Evolutionary conservation across 73 alveolate species (phyloP).

Genomic region (Stentor coeruleus): DNA sequence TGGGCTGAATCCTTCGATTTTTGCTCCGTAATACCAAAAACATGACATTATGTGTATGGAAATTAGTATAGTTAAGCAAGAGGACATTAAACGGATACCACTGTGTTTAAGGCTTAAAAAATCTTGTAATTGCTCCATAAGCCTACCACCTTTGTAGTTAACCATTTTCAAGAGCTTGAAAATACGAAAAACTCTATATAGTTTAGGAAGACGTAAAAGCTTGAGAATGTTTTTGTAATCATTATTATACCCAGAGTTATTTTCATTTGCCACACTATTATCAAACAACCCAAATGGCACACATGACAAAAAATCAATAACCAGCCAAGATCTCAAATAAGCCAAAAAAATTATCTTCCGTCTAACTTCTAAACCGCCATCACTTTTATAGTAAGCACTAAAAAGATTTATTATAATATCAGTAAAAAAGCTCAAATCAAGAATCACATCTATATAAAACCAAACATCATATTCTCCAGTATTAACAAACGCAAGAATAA

Average conservation of each 20-base stretch:
- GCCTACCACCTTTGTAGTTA: conserved; percentile 37
- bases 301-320: conserved; percentile 52
- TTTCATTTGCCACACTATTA: conserved; percentile 22
- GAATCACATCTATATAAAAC: conserved; percentile 41
- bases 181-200: conserved; percentile 50
- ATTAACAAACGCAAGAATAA: conserved; percentile 43
- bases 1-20: conserved; percentile 62
- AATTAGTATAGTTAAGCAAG: conserved; percentile 39
- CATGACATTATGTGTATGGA: conserved; percentile 71
- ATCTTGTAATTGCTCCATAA: conserved; percentile 33
- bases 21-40: conserved; percentile 77
- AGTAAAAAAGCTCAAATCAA: conserved; percentile 49
- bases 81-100: conserved; percentile 56
- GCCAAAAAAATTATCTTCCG: conserved; percentile 34
- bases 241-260: conserved; percentile 7
- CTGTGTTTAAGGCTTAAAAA: conserved; percentile 55
- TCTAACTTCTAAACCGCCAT: conserved; percentile 37
- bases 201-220: conserved; percentile 54
- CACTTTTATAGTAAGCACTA: conserved; percentile 60
- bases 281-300: conserved; percentile 37
- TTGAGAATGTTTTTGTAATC: conserved; percentile 40
- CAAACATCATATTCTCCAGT: conserved; percentile 27
- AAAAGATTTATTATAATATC: conserved; percentile 60
- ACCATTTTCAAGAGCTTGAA: conserved; percentile 43
- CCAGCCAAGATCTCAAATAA: conserved; percentile 54